Evolutionary conservation across 129 eudicot genomes (phyloP).

Genomic region (Glebionis coronaria): DNA sequence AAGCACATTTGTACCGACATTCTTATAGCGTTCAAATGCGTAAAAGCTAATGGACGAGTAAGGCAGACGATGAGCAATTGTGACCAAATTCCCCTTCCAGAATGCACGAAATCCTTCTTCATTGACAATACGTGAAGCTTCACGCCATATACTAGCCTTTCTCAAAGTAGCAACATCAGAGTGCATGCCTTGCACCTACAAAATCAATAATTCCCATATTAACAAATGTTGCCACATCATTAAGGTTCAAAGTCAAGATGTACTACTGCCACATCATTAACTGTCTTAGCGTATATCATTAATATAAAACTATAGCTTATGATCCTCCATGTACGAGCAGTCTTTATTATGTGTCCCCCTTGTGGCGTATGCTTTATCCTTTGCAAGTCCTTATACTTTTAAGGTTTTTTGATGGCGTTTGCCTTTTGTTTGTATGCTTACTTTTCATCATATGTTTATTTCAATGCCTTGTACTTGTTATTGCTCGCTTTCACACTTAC

Average conservation of each 20-base stretch:
- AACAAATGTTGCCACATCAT: conserved; percentile 10
- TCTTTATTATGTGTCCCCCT: no score
- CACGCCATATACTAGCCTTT: conserved; percentile 79
- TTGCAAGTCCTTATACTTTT: no score
- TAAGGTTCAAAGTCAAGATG: neutral
- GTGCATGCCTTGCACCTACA: conserved; percentile 94
- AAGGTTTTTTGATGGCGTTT: no score
- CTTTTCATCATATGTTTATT: no score
- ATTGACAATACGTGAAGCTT: conserved; percentile 63
- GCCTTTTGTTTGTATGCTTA: no score
- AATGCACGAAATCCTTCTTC: conserved; percentile 92
- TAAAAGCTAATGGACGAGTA: conserved; percentile 90
- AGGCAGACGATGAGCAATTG: conserved; percentile 84
- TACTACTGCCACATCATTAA: neutral
- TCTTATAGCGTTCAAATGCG: conserved; percentile 87
- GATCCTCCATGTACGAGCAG: no score
- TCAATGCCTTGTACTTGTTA: no score
- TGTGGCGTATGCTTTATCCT: no score
- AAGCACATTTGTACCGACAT: conserved; percentile 74
- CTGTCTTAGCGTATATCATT: neutral
- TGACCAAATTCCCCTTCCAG: conserved; percentile 95
- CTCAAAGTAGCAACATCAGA: conserved; percentile 63
- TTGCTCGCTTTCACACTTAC: no score
- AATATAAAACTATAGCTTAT: no score
- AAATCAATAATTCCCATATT: neutral